phyloP scores from a whole-genome alignment of 2,329 filamentous ascomycete genomes.

The Apiospora sp. region DNA sequence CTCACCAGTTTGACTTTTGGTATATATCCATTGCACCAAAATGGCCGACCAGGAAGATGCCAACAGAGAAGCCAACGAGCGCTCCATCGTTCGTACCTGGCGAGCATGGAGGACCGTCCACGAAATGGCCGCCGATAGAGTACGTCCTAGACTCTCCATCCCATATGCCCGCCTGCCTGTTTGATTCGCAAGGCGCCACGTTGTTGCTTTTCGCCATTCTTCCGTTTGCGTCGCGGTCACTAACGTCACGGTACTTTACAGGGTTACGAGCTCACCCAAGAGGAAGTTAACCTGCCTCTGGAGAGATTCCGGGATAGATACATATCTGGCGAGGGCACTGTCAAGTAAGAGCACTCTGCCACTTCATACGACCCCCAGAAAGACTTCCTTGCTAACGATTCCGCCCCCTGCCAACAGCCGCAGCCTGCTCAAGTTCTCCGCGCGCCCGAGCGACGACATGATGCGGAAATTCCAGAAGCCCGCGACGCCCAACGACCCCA shows the following conservation, averaged over 20 bases:
- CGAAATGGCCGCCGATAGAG: conserved; percentile 92
- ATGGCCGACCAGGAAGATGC: conserved; percentile 53
- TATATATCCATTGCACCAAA: background rate
- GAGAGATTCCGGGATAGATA: conserved; percentile 81
- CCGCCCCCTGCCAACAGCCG: conserved; percentile 63
- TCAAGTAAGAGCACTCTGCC: conserved; percentile 67
- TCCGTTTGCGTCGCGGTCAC: background rate
- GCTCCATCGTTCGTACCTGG: conserved; percentile 78
- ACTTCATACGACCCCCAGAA: background rate
- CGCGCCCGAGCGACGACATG: conserved; percentile 85
- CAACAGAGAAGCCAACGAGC: conserved; percentile 52
- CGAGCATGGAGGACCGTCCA: conserved; percentile 92
- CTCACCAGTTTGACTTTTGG: background rate
- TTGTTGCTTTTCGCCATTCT: conserved; percentile 29
- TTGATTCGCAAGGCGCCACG: background rate
- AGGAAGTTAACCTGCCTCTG: conserved; percentile 86
- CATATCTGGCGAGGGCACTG: conserved; percentile 74
- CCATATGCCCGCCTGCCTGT: background rate
- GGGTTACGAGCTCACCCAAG: conserved; percentile 93
- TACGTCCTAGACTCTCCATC: conserved; percentile 53
- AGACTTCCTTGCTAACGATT: background rate
- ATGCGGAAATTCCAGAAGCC: conserved; percentile 81
- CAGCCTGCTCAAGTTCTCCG: conserved; percentile 85
- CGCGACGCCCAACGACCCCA: conserved; percentile 71
- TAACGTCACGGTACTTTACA: conserved; percentile 47